Conservation (phyloP, 495 filamentous ascomycete species). For the Viridothelium virens region DNA sequence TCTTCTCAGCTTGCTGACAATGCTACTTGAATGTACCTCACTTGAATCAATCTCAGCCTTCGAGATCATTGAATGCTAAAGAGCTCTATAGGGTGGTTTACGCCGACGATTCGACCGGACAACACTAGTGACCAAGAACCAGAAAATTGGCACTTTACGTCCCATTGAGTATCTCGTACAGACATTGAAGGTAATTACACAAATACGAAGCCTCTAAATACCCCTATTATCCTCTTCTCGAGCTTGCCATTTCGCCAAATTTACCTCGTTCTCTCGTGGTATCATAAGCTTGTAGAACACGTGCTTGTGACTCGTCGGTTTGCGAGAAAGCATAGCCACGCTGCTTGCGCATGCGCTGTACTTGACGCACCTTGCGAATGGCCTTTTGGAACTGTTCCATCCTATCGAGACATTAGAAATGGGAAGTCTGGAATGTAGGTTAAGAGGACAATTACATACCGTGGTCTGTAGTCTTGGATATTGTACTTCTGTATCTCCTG, state of each 20-base stretch:
- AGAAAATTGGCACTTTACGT: neutral
- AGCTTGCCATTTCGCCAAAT: constrained; percentile 94
- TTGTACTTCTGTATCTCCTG: constrained; percentile 99
- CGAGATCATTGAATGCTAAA: neutral
- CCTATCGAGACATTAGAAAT: constrained; percentile 34
- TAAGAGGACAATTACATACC: constrained; percentile 44
- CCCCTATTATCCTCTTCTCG: constrained; percentile 32
- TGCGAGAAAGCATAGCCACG: constrained; percentile 97
- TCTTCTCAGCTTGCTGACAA: neutral
- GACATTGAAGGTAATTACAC: neutral
- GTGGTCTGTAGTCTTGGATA: constrained; percentile 94
- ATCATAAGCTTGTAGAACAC: constrained; percentile 93
- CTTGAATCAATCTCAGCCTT: no score
- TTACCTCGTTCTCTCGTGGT: constrained; percentile 84
- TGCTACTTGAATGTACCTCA: neutral
- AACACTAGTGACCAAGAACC: neutral
- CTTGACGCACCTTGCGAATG: constrained; percentile 95
- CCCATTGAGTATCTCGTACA: neutral
- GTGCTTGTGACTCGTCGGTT: constrained; percentile 88
- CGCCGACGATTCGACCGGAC: neutral
- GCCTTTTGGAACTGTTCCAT: constrained; percentile 99
- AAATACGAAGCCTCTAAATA: neutral
- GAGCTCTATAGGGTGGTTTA: neutral
- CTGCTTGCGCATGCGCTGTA: constrained; percentile 99
- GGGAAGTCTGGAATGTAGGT: neutral